phyloP scores from a whole-genome alignment of 2,329 filamentous ascomycete species.

The Trichoderma atroviride region DNA sequence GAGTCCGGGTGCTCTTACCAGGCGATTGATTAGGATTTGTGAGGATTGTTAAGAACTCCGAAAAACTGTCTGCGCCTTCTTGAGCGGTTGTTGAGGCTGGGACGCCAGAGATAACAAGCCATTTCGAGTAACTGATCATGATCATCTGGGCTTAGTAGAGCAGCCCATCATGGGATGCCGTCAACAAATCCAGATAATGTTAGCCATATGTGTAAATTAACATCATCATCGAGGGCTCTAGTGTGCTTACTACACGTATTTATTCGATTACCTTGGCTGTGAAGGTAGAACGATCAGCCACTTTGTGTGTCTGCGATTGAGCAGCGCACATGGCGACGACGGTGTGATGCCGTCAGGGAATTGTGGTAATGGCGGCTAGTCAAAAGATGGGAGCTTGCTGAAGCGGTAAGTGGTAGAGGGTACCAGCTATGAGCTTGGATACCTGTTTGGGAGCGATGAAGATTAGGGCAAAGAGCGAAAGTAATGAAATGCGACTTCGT shows the following conservation, averaged over 20 bases:
- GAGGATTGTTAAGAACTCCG: neutral
- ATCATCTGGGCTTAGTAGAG: neutral
- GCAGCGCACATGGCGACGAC: no score
- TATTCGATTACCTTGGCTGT: no score
- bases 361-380: no score
- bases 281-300: no score
- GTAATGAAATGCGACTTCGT: neutral
- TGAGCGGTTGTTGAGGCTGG: neutral
- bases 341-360: no score
- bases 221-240: neutral
- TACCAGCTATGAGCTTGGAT: no score
- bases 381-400: no score
- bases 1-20: neutral
- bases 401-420: no score
- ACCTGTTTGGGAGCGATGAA: no score
- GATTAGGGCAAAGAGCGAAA: no score
- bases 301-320: no score
- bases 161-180: neutral
- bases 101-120: neutral
- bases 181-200: neutral
- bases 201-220: neutral
- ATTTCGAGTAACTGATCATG: neutral
- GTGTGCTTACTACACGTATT: neutral
- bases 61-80: neutral
- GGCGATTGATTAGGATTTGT: neutral